Conservation (phyloP, 129 eudicot genomes). For the Flaveria robusta region DNA sequence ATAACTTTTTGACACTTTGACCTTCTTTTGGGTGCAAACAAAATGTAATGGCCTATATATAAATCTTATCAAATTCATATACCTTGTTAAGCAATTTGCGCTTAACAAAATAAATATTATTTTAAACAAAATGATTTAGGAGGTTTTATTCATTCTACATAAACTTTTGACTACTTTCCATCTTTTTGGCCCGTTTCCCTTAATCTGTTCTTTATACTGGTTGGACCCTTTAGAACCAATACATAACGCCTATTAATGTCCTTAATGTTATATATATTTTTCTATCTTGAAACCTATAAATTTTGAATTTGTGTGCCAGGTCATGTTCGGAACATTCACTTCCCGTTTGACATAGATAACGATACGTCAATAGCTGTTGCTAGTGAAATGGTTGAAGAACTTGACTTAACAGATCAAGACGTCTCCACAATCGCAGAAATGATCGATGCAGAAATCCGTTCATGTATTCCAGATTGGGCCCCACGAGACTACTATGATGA, state of each 20-base stretch:
- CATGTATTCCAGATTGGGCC: slow-evolving; percentile 87
- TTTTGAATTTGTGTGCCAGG: slow-evolving; percentile 47
- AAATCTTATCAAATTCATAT: too few species aligned
- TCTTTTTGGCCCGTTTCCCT: neutral
- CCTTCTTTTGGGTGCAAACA: too few species aligned
- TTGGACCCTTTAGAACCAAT: neutral
- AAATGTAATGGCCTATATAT: too few species aligned
- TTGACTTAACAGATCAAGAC: slow-evolving; percentile 91
- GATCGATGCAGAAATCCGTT: slow-evolving; percentile 85
- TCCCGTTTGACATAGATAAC: slow-evolving; percentile 87
- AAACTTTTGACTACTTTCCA: neutral
- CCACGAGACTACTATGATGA: slow-evolving; percentile 50
- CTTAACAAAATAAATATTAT: too few species aligned
- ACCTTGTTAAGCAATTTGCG: too few species aligned
- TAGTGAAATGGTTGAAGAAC: slow-evolving; percentile 97
- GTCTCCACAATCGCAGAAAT: slow-evolving; percentile 74
- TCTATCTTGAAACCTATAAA: slow-evolving; percentile 12
- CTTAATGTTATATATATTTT: neutral
- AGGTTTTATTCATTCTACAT: neutral
- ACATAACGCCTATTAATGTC: neutral
- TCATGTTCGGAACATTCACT: slow-evolving; percentile 82
- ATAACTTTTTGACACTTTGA: too few species aligned
- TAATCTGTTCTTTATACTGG: neutral
- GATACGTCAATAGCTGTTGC: slow-evolving; percentile 96
- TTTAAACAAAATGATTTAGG: neutral